These are phyloP conservation scores for Erysiphe neolycopersici DNA, from an alignment of 2,329 filamentous ascomycete species.

Conservation along the genomic window DNA sequence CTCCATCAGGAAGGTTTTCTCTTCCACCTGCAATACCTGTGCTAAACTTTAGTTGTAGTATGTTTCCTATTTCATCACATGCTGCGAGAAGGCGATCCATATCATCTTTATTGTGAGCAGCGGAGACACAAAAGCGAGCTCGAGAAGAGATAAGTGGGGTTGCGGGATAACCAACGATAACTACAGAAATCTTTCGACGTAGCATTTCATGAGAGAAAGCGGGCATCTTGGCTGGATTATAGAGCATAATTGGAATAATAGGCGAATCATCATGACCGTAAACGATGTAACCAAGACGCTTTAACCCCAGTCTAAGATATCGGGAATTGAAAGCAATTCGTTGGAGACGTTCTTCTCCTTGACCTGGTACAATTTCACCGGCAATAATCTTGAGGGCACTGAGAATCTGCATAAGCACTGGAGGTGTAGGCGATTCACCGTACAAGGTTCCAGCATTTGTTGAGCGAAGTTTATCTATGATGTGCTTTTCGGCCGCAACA, in stretches of 20 bases:
- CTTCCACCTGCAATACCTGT: constrained; percentile 78
- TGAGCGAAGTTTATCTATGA: constrained; percentile 73
- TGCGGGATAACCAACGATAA: constrained; percentile 90
- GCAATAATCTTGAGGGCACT: constrained; percentile 69
- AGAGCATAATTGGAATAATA: constrained; percentile 81
- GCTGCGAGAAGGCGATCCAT: constrained; percentile 70
- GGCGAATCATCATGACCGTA: constrained; percentile 96
- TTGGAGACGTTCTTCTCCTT: constrained; percentile 86
- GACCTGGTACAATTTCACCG: constrained; percentile 64
- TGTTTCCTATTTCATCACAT: constrained; percentile 77
- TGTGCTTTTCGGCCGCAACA: constrained; percentile 62
- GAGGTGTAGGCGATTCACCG: constrained; percentile 67
- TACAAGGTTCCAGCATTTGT: constrained; percentile 70
- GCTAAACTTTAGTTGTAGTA: constrained; percentile 91
- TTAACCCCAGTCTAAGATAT: constrained; percentile 89
- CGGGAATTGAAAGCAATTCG: constrained; percentile 94
- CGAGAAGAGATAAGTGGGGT: constrained; percentile 88
- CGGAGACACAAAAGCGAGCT: constrained; percentile 83
- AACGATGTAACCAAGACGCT: constrained; percentile 87
- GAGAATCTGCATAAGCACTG: constrained; percentile 74
- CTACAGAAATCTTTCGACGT: constrained; percentile 87
- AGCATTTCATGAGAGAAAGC: constrained; percentile 98
- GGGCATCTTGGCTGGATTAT: constrained; percentile 97
- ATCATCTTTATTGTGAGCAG: constrained; percentile 95
- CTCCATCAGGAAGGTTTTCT: constrained; percentile 44